A percentile compares a stretch with the other conserved stretches of the same genome.
These are phyloP conservation scores for Daldinia grandis DNA, from an alignment of 495 filamentous ascomycete species.

Conservation along the genomic window DNA sequence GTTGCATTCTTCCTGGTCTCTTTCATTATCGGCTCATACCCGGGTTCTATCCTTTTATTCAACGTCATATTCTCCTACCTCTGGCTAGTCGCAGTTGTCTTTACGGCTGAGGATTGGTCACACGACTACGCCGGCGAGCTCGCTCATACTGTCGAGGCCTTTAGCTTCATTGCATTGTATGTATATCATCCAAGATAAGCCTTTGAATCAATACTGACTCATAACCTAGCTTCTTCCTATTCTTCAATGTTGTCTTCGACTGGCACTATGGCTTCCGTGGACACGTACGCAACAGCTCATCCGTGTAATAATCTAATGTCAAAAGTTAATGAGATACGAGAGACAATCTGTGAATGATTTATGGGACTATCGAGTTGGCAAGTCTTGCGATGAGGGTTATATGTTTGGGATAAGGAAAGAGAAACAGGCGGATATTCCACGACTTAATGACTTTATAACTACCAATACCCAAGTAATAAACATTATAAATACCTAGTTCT, in stretches of 20 bases:
- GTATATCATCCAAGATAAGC: conserved; percentile 35
- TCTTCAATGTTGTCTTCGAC: conserved; percentile 62
- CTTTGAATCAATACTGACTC: conserved; percentile 42
- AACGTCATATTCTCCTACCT: conserved; percentile 71
- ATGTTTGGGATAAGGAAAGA: background rate
- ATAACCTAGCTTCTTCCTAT: conserved; percentile 59
- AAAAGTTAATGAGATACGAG: background rate
- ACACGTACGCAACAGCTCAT: conserved; percentile 30
- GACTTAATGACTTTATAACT: background rate
- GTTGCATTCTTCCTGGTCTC: conserved; percentile 66
- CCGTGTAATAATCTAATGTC: conserved; percentile 6
- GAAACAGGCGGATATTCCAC: background rate
- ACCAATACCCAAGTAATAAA: background rate
- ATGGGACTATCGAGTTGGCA: background rate
- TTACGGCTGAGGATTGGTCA: conserved; percentile 65
- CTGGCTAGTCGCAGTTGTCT: conserved; percentile 70
- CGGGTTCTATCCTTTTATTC: conserved; percentile 59
- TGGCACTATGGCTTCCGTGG: conserved; percentile 53
- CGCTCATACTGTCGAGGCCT: conserved; percentile 64
- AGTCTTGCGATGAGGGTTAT: background rate
- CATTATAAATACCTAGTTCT: background rate
- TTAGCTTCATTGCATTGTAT: conserved; percentile 70
- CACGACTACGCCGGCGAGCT: conserved; percentile 46
- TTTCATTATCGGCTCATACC: conserved; percentile 62
- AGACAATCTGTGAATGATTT: background rate